Base-by-base conservation (phyloP, 345 rosid genomes). In the Lepidium africanum region DNA sequence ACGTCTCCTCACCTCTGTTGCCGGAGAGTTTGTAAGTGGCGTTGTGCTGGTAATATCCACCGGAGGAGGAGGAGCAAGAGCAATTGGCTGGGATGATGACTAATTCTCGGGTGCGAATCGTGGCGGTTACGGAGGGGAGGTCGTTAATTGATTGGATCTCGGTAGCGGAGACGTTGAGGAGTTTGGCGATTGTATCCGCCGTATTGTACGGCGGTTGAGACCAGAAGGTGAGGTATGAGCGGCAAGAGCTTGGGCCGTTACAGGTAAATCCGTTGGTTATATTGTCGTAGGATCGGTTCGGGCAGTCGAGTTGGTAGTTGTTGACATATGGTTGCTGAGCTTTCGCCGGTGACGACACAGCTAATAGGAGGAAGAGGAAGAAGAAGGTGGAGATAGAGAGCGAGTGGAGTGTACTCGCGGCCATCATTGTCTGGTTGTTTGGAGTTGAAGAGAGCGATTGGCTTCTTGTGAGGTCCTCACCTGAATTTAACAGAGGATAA, bases 201-300 rank as follows among this genome's bases (percentile, higher is more conserved):
- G 88, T 45, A 59, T 14, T 25, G 80, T 88, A 87, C 47, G 66
- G 63, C 25, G 81, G 74, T 10, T 59, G 67, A 13, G 98, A 70
- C 49, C 94, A 78, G 86, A 88, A 93, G 74, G 94, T 90, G 50
- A 93, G 78, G 71, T 84, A 90, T 15, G 94, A 82, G 19, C 65
- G 84, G 71, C 98, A 93, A 3, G 90, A 69, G 19, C 51, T 1
- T 7, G 63, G 67, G 41, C 82, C 86, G 65, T 79, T 90, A 80
- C 93, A 88, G 7, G 25, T 6, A 68, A 15, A 83, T 7, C 96
- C 92, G 52, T 49, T 39, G 45, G 96, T 89, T 55, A 59, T 43
- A 71, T 66, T 71, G 70, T 83, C 12, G 77, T 39, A 63, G 10
- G 21, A 5, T 8, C 10, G 4, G 73, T 53, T 0, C 1, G 57